Evolutionary conservation across 805 yeast species (phyloP), one percentile per base, ranked within the genome.

Genomic region (Middelhovenomyces tepae): DNA sequence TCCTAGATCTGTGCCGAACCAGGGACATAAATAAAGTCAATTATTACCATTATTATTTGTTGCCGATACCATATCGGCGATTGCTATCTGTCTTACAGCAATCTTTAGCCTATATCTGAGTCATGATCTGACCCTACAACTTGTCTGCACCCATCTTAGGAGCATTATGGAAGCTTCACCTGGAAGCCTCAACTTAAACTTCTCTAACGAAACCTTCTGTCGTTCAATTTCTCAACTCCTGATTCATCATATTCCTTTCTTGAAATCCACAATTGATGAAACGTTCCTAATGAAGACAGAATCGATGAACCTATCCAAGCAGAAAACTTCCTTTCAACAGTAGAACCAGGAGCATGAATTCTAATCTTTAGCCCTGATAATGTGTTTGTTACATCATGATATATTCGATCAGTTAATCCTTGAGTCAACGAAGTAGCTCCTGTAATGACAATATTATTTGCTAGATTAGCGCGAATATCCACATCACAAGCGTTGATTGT

Each of bases 231-330:
- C 36, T 83, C 91, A 8, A 76, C 75, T 4, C 96, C 96, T 16
- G 76, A 84, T 56, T 87, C 95, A 40, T 83, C 85, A 47, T 78
- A 82, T 56, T 87, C 96, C 44, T 72, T 73, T 50, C 75, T 78
- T 26, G 87, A 80, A 2, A 87, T 94, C 95, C 95, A 87, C 60
- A 91, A 82, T 57, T 87, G 96, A 56, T 87, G 96, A 67, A 87
- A 87, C 2, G 95, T 83, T 21, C 96, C 96, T 46, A 87, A 66
- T 33, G 91, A 78, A 4, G 94, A 75, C 36, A 87, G 62, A 23
- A 87, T 86, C 43, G 89, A 78, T 5, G 95, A 95, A 28, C 96
- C 96, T 31, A 87, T 71, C 95, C 95, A 87, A 5, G 89, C 67
- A 39, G 85, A 81, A 51, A 72, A 79, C 43, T 74, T 72, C 51